These are phyloP conservation scores for Eucalyptus leucophloia DNA, from an alignment of 345 rosid species.

Conservation along the genomic window DNA sequence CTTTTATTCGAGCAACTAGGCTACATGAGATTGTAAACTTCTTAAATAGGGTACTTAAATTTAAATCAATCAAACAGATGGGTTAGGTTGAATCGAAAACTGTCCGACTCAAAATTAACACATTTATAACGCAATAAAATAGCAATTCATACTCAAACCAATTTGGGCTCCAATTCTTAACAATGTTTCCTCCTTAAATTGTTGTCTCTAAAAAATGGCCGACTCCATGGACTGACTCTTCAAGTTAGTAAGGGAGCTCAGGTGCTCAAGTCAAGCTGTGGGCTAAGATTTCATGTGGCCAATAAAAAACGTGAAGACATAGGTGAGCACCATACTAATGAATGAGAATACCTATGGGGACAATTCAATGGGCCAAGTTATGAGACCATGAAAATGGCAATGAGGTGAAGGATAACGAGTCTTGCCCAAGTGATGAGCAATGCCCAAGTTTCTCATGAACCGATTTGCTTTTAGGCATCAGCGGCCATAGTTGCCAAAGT, in stretches of 20 bases:
- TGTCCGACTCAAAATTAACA: not conserved
- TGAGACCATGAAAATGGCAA: not conserved
- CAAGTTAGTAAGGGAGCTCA: not conserved
- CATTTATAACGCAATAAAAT: not conserved
- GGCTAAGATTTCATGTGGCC: not conserved
- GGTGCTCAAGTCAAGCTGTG: not conserved
- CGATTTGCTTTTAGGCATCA: not conserved
- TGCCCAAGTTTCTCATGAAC: not conserved
- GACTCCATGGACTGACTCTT: not conserved
- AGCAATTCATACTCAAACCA: no score
- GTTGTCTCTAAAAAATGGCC: not conserved
- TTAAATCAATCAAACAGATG: fast-evolving
- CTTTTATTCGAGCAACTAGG: not conserved
- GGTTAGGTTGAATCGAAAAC: fast-evolving
- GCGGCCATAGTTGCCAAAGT: not conserved
- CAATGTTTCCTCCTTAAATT: not conserved
- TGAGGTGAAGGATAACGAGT: not conserved
- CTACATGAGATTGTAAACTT: not conserved
- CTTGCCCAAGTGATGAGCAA: not conserved
- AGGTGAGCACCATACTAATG: not conserved
- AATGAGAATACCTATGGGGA: not conserved
- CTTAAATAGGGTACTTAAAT: not conserved
- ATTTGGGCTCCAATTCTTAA: not conserved
- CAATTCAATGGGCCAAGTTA: not conserved
- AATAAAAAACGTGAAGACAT: not conserved